A percentile compares a stretch with the other conserved stretches of the same genome.
Conservation (phyloP, 805 yeast genomes). For the Candida coquimbonensis region DNA sequence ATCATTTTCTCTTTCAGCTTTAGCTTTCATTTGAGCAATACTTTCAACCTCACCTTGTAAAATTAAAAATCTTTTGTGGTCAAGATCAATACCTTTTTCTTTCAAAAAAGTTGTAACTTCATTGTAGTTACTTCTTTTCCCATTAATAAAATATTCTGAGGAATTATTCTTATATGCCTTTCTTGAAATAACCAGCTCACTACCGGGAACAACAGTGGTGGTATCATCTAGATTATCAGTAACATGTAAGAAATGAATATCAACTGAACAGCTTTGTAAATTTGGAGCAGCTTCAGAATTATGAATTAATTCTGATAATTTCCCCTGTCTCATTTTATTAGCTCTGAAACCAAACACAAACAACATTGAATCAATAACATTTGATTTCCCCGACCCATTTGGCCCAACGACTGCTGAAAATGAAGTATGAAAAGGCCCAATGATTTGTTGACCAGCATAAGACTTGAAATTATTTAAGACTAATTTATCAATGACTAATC, state of each 20-base stretch:
- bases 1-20: conserved; percentile 86
- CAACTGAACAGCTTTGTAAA: conserved; percentile 77
- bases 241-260: conserved; percentile 78
- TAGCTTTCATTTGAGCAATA: conserved; percentile 97
- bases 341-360: conserved; percentile 98
- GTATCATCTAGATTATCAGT: conserved; percentile 47
- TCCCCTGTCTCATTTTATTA: conserved; percentile 92
- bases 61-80: conserved; percentile 89
- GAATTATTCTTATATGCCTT: conserved; percentile 70
- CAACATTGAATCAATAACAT: conserved; percentile 91
- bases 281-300: conserved; percentile 70
- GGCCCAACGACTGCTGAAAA: conserved; percentile 98
- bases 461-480: conserved; percentile 86
- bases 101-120: conserved; percentile 71
- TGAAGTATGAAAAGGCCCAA: conserved; percentile 91
- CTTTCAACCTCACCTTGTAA: conserved; percentile 98
- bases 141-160: conserved; percentile 74
- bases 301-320: conserved; percentile 87
- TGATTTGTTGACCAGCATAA: conserved; percentile 85
- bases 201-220: conserved; percentile 41
- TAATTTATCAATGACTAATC: conserved; percentile 71
- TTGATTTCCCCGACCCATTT: conserved; percentile 96
- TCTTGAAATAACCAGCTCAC: conserved; percentile 63
- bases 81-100: conserved; percentile 84
- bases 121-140: conserved; percentile 60